Evolutionary conservation across 345 rosid species (phyloP).

Genomic region (Brassica cretica): DNA sequence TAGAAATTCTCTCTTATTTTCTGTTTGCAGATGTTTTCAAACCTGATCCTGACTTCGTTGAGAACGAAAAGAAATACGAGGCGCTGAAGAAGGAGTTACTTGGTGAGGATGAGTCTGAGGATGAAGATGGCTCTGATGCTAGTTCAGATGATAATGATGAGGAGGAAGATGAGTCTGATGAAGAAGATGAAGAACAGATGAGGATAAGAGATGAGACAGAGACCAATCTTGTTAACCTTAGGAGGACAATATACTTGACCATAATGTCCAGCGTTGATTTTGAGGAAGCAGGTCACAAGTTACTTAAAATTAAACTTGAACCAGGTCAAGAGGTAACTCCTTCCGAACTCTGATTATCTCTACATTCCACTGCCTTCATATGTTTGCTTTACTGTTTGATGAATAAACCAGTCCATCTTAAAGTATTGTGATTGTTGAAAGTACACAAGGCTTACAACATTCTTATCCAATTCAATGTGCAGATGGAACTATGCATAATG

Average conservation of each 20-base stretch:
- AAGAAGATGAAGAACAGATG: constrained; percentile 75
- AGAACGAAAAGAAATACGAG: constrained; percentile 87
- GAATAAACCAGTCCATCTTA: no score
- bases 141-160: constrained; percentile 52
- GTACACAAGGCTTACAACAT: no score
- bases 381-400: no score
- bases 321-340: constrained; percentile 91
- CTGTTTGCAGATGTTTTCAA: constrained; percentile 65
- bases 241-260: constrained; percentile 93
- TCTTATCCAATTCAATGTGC: constrained; percentile 5
- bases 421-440: no score
- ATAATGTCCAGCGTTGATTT: constrained; percentile 99
- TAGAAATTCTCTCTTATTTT: not conserved
- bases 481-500: no score
- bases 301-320: constrained; percentile 89
- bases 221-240: constrained; percentile 88
- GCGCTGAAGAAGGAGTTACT: constrained; percentile 86
- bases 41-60: constrained; percentile 70
- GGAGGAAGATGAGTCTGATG: constrained; percentile 54
- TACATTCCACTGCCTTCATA: not conserved
- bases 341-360: constrained; percentile 5
- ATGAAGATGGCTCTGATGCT: constrained; percentile 74
- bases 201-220: constrained; percentile 87
- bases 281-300: constrained; percentile 98
- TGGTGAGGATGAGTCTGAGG: constrained; percentile 83